These are phyloP conservation scores for Nothopassalora personata DNA, from an alignment of 2,329 filamentous ascomycete species.

Conservation along the genomic window DNA sequence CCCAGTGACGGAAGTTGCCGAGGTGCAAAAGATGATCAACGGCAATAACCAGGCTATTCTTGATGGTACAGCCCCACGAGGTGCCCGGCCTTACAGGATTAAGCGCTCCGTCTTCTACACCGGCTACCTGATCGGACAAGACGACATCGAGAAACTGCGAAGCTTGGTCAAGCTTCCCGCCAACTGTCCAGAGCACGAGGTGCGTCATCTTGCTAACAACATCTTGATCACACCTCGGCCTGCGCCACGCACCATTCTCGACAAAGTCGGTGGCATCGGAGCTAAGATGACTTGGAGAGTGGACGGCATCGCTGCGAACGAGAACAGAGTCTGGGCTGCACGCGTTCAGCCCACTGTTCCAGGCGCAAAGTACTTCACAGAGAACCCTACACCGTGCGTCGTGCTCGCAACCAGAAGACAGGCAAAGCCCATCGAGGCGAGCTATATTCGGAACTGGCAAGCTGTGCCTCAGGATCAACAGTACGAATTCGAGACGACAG, in stretches of 20 bases:
- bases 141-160: conserved; percentile 67
- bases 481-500: conserved; percentile 73
- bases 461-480: conserved; percentile 65
- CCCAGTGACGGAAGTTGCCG: conserved; percentile 71
- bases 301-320: conserved; percentile 65
- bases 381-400: conserved; percentile 71
- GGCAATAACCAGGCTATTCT: conserved; percentile 66
- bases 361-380: conserved; percentile 66
- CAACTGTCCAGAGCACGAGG: conserved; percentile 60
- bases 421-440: conserved; percentile 71
- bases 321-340: conserved; percentile 84
- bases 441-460: conserved; percentile 78
- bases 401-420: conserved; percentile 76
- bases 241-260: conserved; percentile 64
- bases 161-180: conserved; percentile 62
- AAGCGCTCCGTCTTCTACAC: conserved; percentile 89
- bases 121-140: conserved; percentile 73
- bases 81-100: conserved; percentile 57
- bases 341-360: conserved; percentile 67
- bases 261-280: conserved; percentile 82
- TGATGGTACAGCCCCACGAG: conserved; percentile 40
- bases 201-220: conserved; percentile 80
- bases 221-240: conserved; percentile 82
- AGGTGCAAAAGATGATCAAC: conserved; percentile 86
- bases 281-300: conserved; percentile 80